Evolutionary conservation across 1,139 yeast genomes (phyloP).

Genomic region (Yamadazyma atlantica): DNA sequence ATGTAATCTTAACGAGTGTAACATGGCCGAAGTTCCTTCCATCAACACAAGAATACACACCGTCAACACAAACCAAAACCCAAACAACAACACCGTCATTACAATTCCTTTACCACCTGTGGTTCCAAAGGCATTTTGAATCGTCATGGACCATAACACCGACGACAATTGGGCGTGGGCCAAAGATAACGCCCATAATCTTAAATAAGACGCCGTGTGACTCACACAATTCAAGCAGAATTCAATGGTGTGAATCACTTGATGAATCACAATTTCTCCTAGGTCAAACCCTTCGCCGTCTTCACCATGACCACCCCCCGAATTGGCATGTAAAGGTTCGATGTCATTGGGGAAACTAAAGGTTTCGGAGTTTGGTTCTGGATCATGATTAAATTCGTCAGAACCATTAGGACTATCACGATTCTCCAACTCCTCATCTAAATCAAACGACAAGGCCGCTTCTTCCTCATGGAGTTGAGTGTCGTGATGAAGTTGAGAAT

Average conservation of each 20-base stretch:
- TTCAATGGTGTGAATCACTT: conserved; percentile 97
- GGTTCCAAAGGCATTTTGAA: conserved; percentile 69
- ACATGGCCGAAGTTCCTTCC: conserved; percentile 99
- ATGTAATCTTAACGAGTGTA: conserved; percentile 92
- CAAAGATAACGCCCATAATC: conserved; percentile 95
- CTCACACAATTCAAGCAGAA: conserved; percentile 96
- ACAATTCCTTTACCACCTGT: conserved; percentile 71
- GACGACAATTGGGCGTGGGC: conserved; percentile 96
- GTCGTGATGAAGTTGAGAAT: conserved; percentile 33
- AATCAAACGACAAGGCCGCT: conserved; percentile 25
- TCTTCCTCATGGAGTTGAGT: conserved; percentile 36
- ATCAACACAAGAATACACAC: conserved; percentile 88
- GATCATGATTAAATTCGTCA: conserved; percentile 23
- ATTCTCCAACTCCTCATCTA: conserved; percentile 15
- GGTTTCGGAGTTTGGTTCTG: conserved; percentile 20
- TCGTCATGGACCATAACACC: conserved; percentile 96
- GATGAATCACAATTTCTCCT: conserved; percentile 96
- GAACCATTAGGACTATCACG: conserved; percentile 2
- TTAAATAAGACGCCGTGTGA: conserved; percentile 94
- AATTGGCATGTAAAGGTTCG: conserved; percentile 40
- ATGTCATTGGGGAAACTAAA: conserved; percentile 47
- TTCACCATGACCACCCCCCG: conserved; percentile 29
- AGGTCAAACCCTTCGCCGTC: conserved; percentile 56
- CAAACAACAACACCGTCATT: conserved; percentile 77
- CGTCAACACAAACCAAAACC: conserved; percentile 92